Percentiles rank a stretch among this genome's conserved stretches.
These are phyloP conservation scores for Clavispora santaluciae DNA, from an alignment of 805 yeast species.

Conservation along the genomic window DNA sequence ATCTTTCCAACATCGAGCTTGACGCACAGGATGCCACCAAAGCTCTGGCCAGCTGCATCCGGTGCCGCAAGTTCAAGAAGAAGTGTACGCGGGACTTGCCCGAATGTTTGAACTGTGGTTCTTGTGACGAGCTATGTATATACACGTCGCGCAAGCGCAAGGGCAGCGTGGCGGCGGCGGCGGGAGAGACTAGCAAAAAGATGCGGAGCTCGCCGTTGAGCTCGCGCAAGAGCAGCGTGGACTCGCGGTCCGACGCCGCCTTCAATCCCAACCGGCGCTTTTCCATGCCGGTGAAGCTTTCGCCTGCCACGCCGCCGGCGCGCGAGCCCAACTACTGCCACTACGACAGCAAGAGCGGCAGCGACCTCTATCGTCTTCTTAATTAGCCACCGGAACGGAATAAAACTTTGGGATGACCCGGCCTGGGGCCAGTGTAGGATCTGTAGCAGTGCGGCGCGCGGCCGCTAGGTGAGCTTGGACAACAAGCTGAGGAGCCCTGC, in stretches of 20 bases:
- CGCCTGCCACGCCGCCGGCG: not conserved
- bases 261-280: not conserved
- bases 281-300: slow-evolving; percentile 2
- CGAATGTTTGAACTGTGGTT: slow-evolving; percentile 26
- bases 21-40: slow-evolving; percentile 17
- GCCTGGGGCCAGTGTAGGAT: no score
- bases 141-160: slow-evolving; percentile 20
- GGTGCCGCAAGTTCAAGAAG: slow-evolving; percentile 29
- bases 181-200: not conserved
- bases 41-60: slow-evolving; percentile 24
- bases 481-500: slow-evolving; percentile 13
- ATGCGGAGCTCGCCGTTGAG: slow-evolving; percentile 1
- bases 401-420: not conserved
- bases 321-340: not conserved
- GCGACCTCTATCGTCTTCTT: slow-evolving; percentile 5
- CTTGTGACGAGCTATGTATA: slow-evolving; percentile 27
- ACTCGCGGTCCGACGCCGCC: not conserved
- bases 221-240: not conserved
- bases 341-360: slow-evolving; percentile 1
- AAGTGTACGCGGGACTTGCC: slow-evolving; percentile 29
- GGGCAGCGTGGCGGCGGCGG: not conserved
- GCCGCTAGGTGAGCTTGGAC: slow-evolving; percentile 10
- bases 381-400: not conserved
- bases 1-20: slow-evolving; percentile 15
- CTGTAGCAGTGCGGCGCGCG: no score